A percentile compares a stretch with the other conserved stretches of the same genome.
Conservation (phyloP, 2,329 filamentous ascomycete species). For the Colletotrichum sp. region DNA sequence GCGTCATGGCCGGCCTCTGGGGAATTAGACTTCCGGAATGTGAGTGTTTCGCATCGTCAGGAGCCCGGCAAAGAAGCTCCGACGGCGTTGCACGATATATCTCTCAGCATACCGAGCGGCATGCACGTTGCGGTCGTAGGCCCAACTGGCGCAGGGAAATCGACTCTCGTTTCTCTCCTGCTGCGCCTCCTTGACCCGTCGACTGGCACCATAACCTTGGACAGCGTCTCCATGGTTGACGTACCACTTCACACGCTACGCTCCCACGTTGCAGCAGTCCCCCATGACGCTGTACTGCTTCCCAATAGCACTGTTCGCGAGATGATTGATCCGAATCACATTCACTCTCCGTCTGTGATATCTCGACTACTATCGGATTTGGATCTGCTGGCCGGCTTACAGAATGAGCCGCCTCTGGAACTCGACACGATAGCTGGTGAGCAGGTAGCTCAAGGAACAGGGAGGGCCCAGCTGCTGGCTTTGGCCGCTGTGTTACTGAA, state of each 20-base stretch:
- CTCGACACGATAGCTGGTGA: neutral
- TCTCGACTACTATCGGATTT: neutral
- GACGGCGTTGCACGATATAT: neutral
- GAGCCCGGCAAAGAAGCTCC: neutral
- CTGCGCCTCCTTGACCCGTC: neutral
- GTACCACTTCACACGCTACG: neutral
- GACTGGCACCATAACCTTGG: neutral
- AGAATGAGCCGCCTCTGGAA: neutral
- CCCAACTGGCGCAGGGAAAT: neutral
- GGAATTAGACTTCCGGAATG: neutral
- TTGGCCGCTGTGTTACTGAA: neutral
- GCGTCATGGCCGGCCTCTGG: neutral
- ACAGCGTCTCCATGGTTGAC: neutral
- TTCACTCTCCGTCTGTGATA: neutral
- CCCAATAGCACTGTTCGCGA: neutral
- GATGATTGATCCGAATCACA: neutral
- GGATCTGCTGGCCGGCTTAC: neutral
- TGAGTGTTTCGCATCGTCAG: neutral
- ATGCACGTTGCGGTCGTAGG: neutral
- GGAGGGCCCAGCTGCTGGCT: neutral
- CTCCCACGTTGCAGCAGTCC: neutral
- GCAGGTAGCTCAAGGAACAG: neutral
- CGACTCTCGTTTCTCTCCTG: neutral
- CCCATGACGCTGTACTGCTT: neutral
- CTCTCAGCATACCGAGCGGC: neutral